A percentile compares a stretch with the other conserved stretches of the same genome.
phyloP scores from a whole-genome alignment of 1,284 basidiomycete species.

The Irpex rosettiformis region DNA sequence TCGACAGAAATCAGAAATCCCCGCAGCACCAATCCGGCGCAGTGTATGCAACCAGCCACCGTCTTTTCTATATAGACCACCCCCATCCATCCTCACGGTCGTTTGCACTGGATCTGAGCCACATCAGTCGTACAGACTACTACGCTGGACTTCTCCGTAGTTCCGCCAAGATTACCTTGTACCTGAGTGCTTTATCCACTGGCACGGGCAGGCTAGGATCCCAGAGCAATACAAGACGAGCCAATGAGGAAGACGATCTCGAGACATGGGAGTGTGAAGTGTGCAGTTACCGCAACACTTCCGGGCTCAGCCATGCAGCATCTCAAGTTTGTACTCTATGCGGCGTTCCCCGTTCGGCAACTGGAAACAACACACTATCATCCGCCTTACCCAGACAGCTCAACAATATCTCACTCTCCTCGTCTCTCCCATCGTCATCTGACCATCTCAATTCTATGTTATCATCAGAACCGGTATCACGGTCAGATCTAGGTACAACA shows the following conservation, averaged over 20 bases:
- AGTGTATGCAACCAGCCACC: constrained; percentile 79
- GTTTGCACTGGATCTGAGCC: constrained; percentile 62
- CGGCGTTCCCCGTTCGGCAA: constrained; percentile 58
- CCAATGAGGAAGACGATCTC: constrained; percentile 28
- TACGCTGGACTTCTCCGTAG: constrained; percentile 93
- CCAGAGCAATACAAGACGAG: constrained; percentile 8
- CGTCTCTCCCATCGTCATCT: constrained; percentile 35
- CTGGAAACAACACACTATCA: constrained; percentile 17
- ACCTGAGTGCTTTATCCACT: constrained; percentile 41
- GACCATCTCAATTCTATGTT: constrained; percentile 22
- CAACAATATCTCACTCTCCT: constrained; percentile 26
- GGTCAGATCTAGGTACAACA: background rate
- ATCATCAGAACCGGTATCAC: constrained; percentile 20
- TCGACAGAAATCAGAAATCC: constrained; percentile 74
- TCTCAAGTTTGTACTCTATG: constrained; percentile 69
- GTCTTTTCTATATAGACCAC: constrained; percentile 79
- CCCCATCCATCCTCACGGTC: constrained; percentile 46
- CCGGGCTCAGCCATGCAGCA: constrained; percentile 59
- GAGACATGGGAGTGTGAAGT: constrained; percentile 83
- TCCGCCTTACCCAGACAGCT: constrained; percentile 22
- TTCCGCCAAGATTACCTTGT: constrained; percentile 85
- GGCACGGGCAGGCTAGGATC: constrained; percentile 14
- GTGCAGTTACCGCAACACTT: constrained; percentile 78
- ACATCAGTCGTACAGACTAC: constrained; percentile 79
- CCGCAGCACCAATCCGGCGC: constrained; percentile 69